Evolutionary conservation across 2,329 filamentous ascomycete genomes (phyloP).

Genomic region (Emmonsia crescens): DNA sequence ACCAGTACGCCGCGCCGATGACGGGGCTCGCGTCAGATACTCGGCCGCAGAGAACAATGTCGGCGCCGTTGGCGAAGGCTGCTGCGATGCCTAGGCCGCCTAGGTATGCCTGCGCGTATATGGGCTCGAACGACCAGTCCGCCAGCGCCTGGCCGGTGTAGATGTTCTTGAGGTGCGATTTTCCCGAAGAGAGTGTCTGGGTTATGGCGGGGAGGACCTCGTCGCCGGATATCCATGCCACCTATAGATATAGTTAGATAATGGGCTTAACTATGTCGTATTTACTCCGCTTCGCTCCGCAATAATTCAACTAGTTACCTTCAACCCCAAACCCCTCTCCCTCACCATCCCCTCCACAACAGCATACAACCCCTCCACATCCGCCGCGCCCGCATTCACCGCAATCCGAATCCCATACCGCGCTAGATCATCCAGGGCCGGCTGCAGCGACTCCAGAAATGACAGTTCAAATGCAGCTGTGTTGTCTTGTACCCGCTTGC

Average conservation of each 20-base stretch:
- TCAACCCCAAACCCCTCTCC: conserved; percentile 32
- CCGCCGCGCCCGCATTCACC: conserved; percentile 36
- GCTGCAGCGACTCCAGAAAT: conserved; percentile 40
- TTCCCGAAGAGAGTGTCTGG: conserved; percentile 20
- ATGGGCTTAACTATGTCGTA: too few species aligned
- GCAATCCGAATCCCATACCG: conserved; percentile 34
- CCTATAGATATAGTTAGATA: conserved; percentile 15
- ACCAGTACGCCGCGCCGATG: conserved; percentile 34
- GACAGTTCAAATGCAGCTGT: conserved; percentile 38
- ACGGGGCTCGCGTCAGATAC: conserved; percentile 37
- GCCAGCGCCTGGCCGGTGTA: conserved; percentile 28
- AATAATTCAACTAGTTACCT: conserved; percentile 13
- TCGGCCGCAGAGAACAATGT: conserved; percentile 36
- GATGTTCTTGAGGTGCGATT: conserved; percentile 30
- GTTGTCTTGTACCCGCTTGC: conserved; percentile 24
- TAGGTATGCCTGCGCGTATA: conserved; percentile 25
- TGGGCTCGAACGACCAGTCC: conserved; percentile 28
- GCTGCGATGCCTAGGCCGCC: conserved; percentile 31
- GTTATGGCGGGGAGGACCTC: conserved; percentile 30
- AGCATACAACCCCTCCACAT: conserved; percentile 32
- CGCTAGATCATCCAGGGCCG: conserved; percentile 30
- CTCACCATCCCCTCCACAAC: conserved; percentile 28
- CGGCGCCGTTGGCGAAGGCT: conserved; percentile 30
- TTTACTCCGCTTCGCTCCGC: too few species aligned
- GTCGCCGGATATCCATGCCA: conserved; percentile 41